Evolutionary conservation across 1,284 basidiomycete species (phyloP).

Genomic region (Ganoderma sp.): DNA sequence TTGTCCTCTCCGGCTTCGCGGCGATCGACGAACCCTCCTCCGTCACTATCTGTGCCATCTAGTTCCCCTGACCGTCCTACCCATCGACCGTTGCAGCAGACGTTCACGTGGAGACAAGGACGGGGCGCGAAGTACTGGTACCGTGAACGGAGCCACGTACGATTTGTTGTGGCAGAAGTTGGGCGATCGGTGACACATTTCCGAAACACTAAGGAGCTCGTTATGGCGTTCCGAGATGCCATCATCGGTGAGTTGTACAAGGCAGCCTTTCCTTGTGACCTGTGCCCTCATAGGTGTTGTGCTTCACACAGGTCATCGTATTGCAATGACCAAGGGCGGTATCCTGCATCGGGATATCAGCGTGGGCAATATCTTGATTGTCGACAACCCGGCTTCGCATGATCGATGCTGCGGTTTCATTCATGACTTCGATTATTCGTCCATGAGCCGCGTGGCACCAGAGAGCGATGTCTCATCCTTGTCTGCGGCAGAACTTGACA

Average conservation of each 20-base stretch:
- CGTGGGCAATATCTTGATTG: constrained; percentile 15
- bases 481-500: neutral
- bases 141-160: constrained; percentile 29
- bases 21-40: neutral
- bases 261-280: too few species aligned
- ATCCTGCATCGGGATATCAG: constrained; percentile 21
- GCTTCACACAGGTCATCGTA: neutral
- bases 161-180: constrained; percentile 23
- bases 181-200: constrained; percentile 23
- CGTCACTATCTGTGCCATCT: neutral
- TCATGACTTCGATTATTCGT: constrained; percentile 21
- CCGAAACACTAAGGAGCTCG: constrained; percentile 22
- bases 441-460: neutral
- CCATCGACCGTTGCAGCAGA: constrained; percentile 17
- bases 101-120: constrained; percentile 15
- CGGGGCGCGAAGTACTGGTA: neutral
- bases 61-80: neutral
- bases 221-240: constrained; percentile 19
- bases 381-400: neutral
- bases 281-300: neutral
- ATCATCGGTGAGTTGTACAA: constrained; percentile 21
- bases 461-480: neutral
- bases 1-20: neutral
- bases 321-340: neutral
- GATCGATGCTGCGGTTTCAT: constrained; percentile 14